A percentile compares a stretch with the other conserved stretches of the same genome.
These are phyloP conservation scores for Nemania diffusa DNA, from an alignment of 2,329 filamentous ascomycete genomes.

Conservation along the genomic window DNA sequence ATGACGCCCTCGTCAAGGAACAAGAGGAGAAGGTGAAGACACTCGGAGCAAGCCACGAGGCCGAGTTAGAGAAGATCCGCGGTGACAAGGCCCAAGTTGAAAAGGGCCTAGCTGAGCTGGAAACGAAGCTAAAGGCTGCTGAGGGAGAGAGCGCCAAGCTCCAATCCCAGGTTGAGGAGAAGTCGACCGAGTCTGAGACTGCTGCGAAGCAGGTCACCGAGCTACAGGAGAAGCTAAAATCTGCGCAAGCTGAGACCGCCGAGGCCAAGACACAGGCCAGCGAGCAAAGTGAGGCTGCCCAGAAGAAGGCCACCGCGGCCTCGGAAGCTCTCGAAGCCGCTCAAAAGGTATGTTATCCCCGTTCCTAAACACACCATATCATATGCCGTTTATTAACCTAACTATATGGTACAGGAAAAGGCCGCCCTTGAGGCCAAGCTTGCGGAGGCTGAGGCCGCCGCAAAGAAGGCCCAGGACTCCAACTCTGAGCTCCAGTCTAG, in stretches of 20 bases:
- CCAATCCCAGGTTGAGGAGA: conserved; percentile 25
- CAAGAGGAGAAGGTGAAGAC: conserved; percentile 41
- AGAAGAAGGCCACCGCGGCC: conserved; percentile 52
- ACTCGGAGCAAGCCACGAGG: conserved; percentile 36
- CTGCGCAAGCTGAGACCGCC: conserved; percentile 42
- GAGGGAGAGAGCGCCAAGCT: conserved; percentile 41
- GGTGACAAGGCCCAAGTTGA: conserved; percentile 41
- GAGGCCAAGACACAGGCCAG: conserved; percentile 47
- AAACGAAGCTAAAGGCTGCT: conserved; percentile 39
- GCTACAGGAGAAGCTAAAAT: conserved; percentile 39
- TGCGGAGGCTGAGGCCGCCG: conserved; percentile 40
- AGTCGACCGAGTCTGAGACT: conserved; percentile 13
- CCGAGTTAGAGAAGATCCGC: conserved; percentile 36
- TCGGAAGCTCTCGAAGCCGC: conserved; percentile 51
- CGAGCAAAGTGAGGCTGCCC: conserved; percentile 51
- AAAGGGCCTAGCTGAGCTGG: conserved; percentile 44
- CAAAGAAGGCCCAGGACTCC: conserved; percentile 37
- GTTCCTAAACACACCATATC: neutral
- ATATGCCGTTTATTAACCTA: neutral
- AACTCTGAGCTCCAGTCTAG: conserved; percentile 40
- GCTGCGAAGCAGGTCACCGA: conserved; percentile 25
- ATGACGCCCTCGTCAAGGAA: conserved; percentile 37
- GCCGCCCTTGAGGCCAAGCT: conserved; percentile 42
- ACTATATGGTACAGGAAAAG: conserved; percentile 42
- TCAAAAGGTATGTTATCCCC: conserved; percentile 45